A percentile compares a stretch with the other conserved stretches of the same genome.
Conservation (phyloP, 345 rosid species). For the Abelmoschus esculentus region DNA sequence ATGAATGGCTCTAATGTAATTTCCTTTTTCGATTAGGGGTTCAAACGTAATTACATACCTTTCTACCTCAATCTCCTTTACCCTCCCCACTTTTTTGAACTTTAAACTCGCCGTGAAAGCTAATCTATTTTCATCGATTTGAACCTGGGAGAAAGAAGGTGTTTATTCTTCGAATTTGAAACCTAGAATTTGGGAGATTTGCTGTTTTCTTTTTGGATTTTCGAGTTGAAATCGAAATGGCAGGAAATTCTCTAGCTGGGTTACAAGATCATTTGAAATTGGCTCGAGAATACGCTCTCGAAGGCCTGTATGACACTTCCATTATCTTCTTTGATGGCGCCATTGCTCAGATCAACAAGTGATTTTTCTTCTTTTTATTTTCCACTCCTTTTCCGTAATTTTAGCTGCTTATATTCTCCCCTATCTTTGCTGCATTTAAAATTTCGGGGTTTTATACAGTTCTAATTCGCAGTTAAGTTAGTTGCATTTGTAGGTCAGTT, state of each 20-base stretch:
- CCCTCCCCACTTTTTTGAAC: not conserved
- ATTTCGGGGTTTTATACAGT: not conserved
- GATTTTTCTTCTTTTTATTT: constrained; percentile 10
- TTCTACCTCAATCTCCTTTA: not conserved
- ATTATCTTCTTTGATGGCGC: constrained; percentile 93
- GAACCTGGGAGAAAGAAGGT: not conserved
- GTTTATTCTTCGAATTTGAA: not conserved
- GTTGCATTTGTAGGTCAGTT: not conserved
- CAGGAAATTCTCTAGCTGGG: constrained; percentile 65
- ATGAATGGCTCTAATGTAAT: not conserved
- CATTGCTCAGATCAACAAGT: constrained; percentile 80
- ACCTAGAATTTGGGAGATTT: constrained; percentile 14
- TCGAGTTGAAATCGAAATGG: constrained; percentile 25
- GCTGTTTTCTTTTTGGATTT: not conserved
- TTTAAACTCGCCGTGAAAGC: constrained; percentile 50
- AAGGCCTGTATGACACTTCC: constrained; percentile 92
- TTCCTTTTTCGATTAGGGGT: not conserved
- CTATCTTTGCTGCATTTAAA: not conserved
- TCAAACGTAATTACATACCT: not conserved
- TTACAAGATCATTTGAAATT: constrained; percentile 93
- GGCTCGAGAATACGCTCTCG: constrained; percentile 90
- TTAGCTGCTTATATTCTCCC: not conserved
- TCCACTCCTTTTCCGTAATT: not conserved
- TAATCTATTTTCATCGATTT: constrained; percentile 13
- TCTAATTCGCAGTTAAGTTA: not conserved